These are phyloP conservation scores for Rosa hybrid DNA, from an alignment of 331 rosid genomes.

Conservation along the genomic window DNA sequence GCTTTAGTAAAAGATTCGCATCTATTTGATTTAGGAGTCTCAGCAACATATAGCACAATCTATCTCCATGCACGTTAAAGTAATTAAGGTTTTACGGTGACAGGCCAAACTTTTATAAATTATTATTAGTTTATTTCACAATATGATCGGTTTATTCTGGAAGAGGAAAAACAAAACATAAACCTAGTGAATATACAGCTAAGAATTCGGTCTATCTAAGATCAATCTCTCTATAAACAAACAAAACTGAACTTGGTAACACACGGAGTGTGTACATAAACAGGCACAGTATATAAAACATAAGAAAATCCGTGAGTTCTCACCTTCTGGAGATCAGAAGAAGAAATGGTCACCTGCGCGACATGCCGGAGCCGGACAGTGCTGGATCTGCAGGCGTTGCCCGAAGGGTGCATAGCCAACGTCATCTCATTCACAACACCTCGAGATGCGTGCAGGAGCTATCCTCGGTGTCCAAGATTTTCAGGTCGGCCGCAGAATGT, in stretches of 20 bases:
- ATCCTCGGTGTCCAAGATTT: conserved; percentile 30
- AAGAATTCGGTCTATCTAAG: neutral
- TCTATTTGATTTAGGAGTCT: too few relatives aligned
- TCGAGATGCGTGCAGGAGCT: conserved; percentile 35
- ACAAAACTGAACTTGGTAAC: neutral
- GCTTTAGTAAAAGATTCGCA: too few relatives aligned
- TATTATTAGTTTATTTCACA: neutral
- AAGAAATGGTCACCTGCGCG: neutral
- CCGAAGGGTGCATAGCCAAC: conserved; percentile 41
- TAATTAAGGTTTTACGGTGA: neutral
- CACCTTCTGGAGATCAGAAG: neutral
- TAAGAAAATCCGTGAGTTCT: neutral
- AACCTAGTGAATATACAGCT: neutral
- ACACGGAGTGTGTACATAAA: neutral
- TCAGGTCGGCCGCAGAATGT: conserved; percentile 40
- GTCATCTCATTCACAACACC: conserved; percentile 43
- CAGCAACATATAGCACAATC: too few relatives aligned
- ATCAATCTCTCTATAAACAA: neutral
- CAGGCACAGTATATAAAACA: neutral
- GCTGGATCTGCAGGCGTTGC: conserved; percentile 29
- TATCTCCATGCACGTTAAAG: neutral
- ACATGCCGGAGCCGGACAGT: neutral
- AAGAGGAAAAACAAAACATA: neutral
- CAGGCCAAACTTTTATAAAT: neutral
- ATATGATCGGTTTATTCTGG: neutral